These are phyloP conservation scores for Microsporum audouinii DNA, from an alignment of 2,329 filamentous ascomycete genomes.

Conservation along the genomic window DNA sequence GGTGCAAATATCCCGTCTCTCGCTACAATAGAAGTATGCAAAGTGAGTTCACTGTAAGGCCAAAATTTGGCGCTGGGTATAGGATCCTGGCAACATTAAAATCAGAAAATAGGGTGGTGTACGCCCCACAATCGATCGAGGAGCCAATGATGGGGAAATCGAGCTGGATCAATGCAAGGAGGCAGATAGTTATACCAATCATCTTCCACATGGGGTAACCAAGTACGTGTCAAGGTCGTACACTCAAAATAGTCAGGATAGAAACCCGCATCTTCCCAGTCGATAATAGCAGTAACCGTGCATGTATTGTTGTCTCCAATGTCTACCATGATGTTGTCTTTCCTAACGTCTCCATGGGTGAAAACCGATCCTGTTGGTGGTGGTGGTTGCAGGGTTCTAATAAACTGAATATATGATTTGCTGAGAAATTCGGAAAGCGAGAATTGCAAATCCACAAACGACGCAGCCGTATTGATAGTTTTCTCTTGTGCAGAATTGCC, in stretches of 20 bases:
- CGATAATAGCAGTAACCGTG: too few relatives aligned
- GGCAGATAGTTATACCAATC: slow-evolving; percentile 24
- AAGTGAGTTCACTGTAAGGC: neutral
- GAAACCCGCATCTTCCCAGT: too few relatives aligned
- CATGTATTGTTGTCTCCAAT: too few relatives aligned
- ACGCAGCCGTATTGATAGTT: slow-evolving; percentile 12
- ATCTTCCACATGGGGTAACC: slow-evolving; percentile 3
- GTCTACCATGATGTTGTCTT: too few relatives aligned
- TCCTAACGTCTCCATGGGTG: too few relatives aligned
- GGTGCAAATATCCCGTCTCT: too few relatives aligned
- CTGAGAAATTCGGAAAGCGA: too few relatives aligned
- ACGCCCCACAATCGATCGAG: slow-evolving; percentile 11
- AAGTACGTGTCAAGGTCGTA: neutral
- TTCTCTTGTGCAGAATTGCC: slow-evolving; percentile 14
- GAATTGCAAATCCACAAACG: neutral
- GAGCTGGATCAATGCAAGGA: slow-evolving; percentile 17
- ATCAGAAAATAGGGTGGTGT: neutral
- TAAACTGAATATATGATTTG: too few relatives aligned
- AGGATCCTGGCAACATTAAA: neutral
- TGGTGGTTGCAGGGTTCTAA: too few relatives aligned
- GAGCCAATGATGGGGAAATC: slow-evolving; percentile 8
- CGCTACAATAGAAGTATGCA: too few relatives aligned
- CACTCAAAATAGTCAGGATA: too few relatives aligned
- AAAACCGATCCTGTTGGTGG: too few relatives aligned
- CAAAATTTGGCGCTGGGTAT: neutral